These are phyloP conservation scores for Intubia oerlemansii DNA, from an alignment of 2,329 filamentous ascomycete genomes.

Conservation along the genomic window DNA sequence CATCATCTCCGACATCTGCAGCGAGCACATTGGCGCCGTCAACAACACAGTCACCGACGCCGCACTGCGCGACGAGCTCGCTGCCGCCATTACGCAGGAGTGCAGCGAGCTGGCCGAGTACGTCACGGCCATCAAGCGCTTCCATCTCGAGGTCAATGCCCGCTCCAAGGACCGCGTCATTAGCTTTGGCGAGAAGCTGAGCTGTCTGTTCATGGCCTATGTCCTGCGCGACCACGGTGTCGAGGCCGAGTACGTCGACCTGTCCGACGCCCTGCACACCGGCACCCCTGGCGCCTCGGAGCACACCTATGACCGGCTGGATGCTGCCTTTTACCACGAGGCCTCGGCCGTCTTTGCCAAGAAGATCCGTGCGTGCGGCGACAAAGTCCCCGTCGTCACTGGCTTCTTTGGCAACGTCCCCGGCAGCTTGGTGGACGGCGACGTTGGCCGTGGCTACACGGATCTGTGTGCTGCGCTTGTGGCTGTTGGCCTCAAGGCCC, in stretches of 20 bases:
- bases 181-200: constrained; percentile 88
- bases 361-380: constrained; percentile 42
- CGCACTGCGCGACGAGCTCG: constrained; percentile 35
- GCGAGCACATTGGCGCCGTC: constrained; percentile 61
- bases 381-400: constrained; percentile 51
- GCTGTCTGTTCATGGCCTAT: constrained; percentile 76
- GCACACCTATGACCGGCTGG: constrained; percentile 27
- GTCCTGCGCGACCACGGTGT: constrained; percentile 64
- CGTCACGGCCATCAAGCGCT: constrained; percentile 39
- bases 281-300: not conserved
- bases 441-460: constrained; percentile 88
- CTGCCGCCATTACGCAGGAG: constrained; percentile 49
- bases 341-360: constrained; percentile 38
- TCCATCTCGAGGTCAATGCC: constrained; percentile 55
- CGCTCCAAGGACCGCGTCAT: constrained; percentile 73
- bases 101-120: constrained; percentile 66
- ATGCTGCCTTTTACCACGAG: constrained; percentile 47
- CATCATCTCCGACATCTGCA: constrained; percentile 61
- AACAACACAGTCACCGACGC: constrained; percentile 36
- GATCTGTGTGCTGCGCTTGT: constrained; percentile 86
- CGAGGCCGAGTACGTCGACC: constrained; percentile 73
- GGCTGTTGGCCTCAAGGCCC: constrained; percentile 68
- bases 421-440: constrained; percentile 39
- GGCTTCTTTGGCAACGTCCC: constrained; percentile 92
- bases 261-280: constrained; percentile 30